phyloP scores from a whole-genome alignment of 495 filamentous ascomycete genomes.

The Penicillium atrosanguineum region DNA sequence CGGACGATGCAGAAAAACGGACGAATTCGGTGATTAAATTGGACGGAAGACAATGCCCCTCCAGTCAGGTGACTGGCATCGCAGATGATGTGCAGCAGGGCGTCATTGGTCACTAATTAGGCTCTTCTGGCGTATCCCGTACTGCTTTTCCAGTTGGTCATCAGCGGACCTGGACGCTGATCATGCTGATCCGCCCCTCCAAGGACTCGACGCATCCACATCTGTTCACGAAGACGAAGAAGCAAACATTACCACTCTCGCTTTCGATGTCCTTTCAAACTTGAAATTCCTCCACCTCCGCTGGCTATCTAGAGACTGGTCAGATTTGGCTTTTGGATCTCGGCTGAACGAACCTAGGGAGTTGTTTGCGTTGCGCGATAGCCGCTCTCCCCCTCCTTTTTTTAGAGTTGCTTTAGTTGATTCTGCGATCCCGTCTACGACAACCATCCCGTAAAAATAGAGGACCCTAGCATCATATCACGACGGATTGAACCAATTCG shows the following conservation, averaged over 20 bases:
- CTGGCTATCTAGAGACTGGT: background rate
- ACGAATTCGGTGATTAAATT: background rate
- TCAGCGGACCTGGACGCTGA: slow-evolving; percentile 17
- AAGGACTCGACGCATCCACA: slow-evolving; percentile 2
- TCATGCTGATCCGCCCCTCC: slow-evolving; percentile 20
- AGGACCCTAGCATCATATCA: background rate
- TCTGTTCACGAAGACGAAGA: slow-evolving; percentile 5
- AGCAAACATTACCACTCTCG: slow-evolving; percentile 12
- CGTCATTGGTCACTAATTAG: slow-evolving; percentile 14
- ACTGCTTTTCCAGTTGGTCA: slow-evolving; percentile 9
- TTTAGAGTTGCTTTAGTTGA: slow-evolving; percentile 2
- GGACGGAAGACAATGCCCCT: background rate
- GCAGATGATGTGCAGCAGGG: slow-evolving; percentile 10
- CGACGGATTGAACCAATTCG: background rate
- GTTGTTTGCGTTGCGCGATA: slow-evolving; percentile 16
- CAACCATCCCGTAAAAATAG: background rate
- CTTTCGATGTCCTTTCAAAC: background rate
- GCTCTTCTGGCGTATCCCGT: slow-evolving; percentile 1
- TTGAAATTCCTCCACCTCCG: background rate
- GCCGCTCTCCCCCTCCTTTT: slow-evolving; percentile 3
- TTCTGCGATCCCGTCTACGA: background rate
- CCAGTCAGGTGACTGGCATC: slow-evolving; percentile 1
- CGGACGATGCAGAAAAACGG: slow-evolving; percentile 1
- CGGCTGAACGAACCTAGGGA: background rate
- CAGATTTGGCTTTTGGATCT: background rate